A percentile compares a stretch with the other conserved stretches of the same genome.
These are phyloP conservation scores for Begonia peltatifolia DNA, from an alignment of 306 rosid species.

Conservation along the genomic window DNA sequence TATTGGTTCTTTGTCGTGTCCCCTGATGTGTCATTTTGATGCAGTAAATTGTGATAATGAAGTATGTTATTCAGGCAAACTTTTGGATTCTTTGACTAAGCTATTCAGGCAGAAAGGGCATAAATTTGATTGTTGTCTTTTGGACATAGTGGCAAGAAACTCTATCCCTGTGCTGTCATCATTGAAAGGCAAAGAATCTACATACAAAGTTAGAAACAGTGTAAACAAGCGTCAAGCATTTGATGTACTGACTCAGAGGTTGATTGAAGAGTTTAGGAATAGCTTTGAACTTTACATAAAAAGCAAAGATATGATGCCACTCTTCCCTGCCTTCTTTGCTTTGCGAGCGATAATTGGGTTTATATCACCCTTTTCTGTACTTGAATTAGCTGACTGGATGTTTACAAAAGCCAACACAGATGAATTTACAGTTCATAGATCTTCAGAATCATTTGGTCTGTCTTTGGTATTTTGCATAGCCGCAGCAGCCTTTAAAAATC, in stretches of 20 bases:
- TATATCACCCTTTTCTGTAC: conserved; percentile 62
- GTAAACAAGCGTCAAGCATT: conserved; percentile 27
- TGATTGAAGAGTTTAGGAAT: conserved; percentile 34
- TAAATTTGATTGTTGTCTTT: conserved; percentile 29
- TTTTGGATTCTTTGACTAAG: conserved; percentile 21
- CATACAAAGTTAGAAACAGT: conserved; percentile 19
- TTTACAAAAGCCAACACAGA: conserved; percentile 25
- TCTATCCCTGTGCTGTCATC: conserved; percentile 38
- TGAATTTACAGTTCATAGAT: conserved; percentile 19
- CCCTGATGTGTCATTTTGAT: conserved; percentile 29
- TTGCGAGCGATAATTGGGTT: conserved; percentile 38
- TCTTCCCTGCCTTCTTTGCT: conserved; percentile 31
- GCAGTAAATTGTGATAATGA: conserved; percentile 14
- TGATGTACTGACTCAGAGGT: conserved; percentile 28
- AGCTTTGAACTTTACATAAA: conserved; percentile 29
- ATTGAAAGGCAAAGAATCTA: conserved; percentile 19
- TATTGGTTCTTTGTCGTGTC: conserved; percentile 30
- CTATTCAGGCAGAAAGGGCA: conserved; percentile 31
- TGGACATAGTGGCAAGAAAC: conserved; percentile 44
- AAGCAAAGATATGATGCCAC: conserved; percentile 24
- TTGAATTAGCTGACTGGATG: conserved; percentile 77
- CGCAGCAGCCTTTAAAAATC: conserved; percentile 49
- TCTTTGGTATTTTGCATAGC: conserved; percentile 63
- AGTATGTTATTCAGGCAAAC: conserved; percentile 1
- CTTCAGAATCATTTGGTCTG: conserved; percentile 15